phyloP scores from a whole-genome alignment of 345 rosid species.

The Pistacia integerrima region DNA sequence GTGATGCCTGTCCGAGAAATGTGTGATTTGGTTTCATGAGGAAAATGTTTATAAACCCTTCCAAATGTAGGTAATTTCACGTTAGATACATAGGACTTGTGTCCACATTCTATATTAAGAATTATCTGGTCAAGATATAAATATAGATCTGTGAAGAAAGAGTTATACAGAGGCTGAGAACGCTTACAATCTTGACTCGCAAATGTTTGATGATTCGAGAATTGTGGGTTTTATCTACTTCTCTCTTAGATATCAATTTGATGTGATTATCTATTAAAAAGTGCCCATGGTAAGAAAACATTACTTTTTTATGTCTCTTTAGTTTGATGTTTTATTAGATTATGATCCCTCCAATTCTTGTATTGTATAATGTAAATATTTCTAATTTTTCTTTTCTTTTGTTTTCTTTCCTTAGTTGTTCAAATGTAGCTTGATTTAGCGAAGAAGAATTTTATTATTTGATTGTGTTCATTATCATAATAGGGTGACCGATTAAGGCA shows the following conservation, averaged over 20 bases:
- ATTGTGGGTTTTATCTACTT: neutral
- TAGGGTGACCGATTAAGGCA: constrained; percentile 67
- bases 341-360: neutral
- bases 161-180: neutral
- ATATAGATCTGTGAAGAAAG: neutral
- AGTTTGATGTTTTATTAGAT: neutral
- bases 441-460: neutral
- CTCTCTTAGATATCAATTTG: neutral
- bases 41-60: neutral
- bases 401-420: neutral
- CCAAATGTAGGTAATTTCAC: neutral
- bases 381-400: neutral
- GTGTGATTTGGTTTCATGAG: neutral
- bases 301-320: neutral
- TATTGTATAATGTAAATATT: neutral
- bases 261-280: neutral
- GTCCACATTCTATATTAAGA: neutral
- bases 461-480: constrained; percentile 14
- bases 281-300: neutral
- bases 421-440: neutral
- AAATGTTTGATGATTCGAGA: neutral
- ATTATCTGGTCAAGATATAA: neutral
- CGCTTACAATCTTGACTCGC: neutral
- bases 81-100: neutral
- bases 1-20: neutral